Percentiles rank a stretch among this genome's conserved stretches.
Evolutionary conservation across 768 basidiomycete species (phyloP).

Genomic region (Rhodosporidiobolus odoratus): DNA sequence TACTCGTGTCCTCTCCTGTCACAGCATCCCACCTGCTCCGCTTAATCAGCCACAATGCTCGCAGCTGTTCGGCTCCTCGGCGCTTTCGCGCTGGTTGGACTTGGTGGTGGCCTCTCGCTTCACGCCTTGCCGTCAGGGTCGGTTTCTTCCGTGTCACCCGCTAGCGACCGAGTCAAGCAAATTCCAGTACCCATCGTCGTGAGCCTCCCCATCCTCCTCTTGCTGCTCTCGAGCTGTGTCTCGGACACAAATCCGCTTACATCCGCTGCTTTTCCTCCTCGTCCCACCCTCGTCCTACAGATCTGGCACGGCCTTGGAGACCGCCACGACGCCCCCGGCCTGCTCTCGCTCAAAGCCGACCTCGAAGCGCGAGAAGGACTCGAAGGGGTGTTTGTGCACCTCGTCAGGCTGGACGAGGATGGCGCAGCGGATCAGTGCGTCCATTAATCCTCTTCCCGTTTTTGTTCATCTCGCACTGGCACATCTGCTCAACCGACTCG

Average conservation of each 20-base stretch:
- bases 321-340: constrained; percentile 45
- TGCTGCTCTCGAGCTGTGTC: no score
- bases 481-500: no score
- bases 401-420: constrained; percentile 44
- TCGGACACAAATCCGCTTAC: no score
- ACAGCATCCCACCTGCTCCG: no score
- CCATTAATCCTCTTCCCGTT: constrained; percentile 34
- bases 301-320: constrained; percentile 52
- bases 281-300: neutral
- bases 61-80: neutral
- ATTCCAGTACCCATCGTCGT: neutral
- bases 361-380: constrained; percentile 41
- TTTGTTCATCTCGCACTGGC: neutral
- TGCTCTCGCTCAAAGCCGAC: constrained; percentile 44
- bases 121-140: neutral
- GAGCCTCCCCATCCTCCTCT: neutral
- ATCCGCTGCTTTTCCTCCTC: neutral
- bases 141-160: neutral
- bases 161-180: neutral
- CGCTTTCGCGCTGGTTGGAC: neutral
- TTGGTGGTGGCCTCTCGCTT: neutral
- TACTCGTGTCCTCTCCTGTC: no score
- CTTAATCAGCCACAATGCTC: neutral
- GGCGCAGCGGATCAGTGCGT: constrained; percentile 47
- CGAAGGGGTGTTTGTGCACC: constrained; percentile 47